phyloP scores from a whole-genome alignment of 73 alveolate genomes.

The Paramecium primaurelia region DNA sequence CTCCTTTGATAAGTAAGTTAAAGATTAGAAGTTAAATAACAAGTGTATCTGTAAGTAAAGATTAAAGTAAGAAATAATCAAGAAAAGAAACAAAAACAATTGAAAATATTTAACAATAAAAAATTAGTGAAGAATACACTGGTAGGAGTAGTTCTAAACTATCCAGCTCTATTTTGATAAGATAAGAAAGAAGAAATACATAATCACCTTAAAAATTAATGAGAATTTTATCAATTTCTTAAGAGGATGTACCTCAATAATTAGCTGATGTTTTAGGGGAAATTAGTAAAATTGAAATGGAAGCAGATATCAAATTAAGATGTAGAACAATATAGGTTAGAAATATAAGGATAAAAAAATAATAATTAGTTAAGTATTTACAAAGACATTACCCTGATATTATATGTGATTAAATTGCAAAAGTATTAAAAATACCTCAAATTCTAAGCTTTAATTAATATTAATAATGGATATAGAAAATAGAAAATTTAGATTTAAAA shows the following conservation, averaged over 20 bases:
- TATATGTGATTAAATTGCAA: neutral
- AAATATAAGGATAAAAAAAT: neutral
- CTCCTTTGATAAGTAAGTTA: neutral
- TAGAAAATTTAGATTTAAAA: neutral
- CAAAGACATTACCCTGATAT: neutral
- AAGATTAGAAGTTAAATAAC: neutral
- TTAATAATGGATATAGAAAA: neutral
- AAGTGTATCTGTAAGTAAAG: neutral
- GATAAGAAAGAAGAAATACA: neutral
- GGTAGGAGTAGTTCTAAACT: constrained; percentile 41
- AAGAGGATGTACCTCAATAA: neutral
- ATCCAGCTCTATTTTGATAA: neutral
- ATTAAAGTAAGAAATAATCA: neutral
- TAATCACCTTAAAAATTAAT: neutral
- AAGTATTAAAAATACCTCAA: neutral
- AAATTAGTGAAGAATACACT: neutral
- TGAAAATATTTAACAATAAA: neutral
- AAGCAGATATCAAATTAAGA: neutral
- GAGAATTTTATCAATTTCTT: neutral
- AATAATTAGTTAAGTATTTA: neutral
- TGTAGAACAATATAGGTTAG: neutral
- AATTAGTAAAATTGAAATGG: constrained; percentile 6
- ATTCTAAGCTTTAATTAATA: neutral
- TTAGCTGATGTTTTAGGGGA: neutral
- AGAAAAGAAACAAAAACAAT: neutral